phyloP scores from a whole-genome alignment of 805 yeast species.

The Metschnikowia hibisci region DNA sequence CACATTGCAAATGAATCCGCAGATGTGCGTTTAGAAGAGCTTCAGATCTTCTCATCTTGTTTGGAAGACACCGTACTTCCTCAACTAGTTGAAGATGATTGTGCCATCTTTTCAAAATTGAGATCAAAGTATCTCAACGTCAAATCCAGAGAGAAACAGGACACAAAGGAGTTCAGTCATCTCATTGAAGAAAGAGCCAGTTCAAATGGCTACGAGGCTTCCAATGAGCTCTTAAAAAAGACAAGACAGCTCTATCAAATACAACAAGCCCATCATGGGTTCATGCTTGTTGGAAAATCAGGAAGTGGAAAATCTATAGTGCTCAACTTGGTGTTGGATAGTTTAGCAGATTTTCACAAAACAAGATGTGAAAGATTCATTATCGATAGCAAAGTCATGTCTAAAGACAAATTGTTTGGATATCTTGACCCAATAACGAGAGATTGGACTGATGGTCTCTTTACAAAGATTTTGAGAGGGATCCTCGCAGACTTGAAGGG shows the following conservation, averaged over 20 bases:
- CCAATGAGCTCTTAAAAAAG: slow-evolving; percentile 49
- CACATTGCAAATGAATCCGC: neutral
- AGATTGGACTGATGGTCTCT: slow-evolving; percentile 90
- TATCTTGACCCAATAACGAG: slow-evolving; percentile 67
- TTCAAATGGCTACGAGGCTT: slow-evolving; percentile 26
- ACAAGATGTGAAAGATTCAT: slow-evolving; percentile 34
- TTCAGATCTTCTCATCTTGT: slow-evolving; percentile 28
- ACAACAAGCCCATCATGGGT: slow-evolving; percentile 65
- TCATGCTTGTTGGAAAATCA: slow-evolving; percentile 73
- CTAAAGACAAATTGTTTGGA: slow-evolving; percentile 69
- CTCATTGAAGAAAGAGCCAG: slow-evolving; percentile 24
- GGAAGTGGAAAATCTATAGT: slow-evolving; percentile 70
- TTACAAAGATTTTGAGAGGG: slow-evolving; percentile 63
- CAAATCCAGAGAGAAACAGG: slow-evolving; percentile 20
- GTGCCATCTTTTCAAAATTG: slow-evolving; percentile 25
- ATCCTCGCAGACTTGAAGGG: slow-evolving; percentile 55
- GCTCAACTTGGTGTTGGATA: slow-evolving; percentile 46
- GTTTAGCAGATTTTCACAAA: slow-evolving; percentile 34
- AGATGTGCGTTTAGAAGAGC: slow-evolving; percentile 7
- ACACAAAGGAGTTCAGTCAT: slow-evolving; percentile 6
- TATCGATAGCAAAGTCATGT: slow-evolving; percentile 73
- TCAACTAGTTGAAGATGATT: slow-evolving; percentile 55
- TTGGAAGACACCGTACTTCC: slow-evolving; percentile 66
- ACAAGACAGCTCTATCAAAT: slow-evolving; percentile 59
- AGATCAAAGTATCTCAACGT: slow-evolving; percentile 15